Conservation (phyloP, 2,329 filamentous ascomycete species). For the Phoma sp. region DNA sequence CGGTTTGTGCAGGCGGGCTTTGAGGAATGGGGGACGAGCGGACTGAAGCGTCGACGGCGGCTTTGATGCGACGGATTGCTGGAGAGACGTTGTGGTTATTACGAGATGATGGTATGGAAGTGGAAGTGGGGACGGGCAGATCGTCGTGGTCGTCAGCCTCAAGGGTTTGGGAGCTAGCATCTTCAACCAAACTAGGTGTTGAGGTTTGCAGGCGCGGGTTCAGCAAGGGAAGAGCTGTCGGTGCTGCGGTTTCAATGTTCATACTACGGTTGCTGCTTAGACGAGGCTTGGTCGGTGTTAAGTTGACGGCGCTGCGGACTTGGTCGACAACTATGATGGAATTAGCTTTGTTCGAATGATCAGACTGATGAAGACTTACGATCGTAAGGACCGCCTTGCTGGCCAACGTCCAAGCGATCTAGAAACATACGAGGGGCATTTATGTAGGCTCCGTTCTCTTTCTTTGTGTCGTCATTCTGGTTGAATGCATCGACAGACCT, state of each 20-base stretch:
- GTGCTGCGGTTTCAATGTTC: background rate
- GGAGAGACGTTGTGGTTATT: background rate
- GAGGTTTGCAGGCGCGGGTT: background rate
- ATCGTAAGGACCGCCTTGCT: background rate
- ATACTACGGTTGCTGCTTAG: background rate
- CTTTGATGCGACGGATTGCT: background rate
- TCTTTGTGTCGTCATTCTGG: background rate
- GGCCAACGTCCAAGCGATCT: conserved; percentile 13
- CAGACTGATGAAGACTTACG: background rate
- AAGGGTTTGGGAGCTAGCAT: background rate
- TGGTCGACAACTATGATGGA: background rate
- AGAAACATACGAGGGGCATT: conserved; percentile 33
- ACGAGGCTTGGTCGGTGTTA: conserved; percentile 16
- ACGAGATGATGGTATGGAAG: background rate
- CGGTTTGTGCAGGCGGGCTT: background rate
- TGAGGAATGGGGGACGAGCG: background rate
- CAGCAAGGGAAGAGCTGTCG: background rate
- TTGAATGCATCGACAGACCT: conserved; percentile 23
- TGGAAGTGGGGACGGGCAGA: background rate
- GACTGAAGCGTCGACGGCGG: background rate
- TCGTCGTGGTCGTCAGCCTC: background rate
- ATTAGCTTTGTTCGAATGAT: too few species aligned
- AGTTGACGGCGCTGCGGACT: conserved; percentile 15
- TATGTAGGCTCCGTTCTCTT: conserved; percentile 20
- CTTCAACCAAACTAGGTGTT: background rate